Evolutionary conservation across 495 filamentous ascomycete species (phyloP).

Genomic region (Elasticomyces elasticus): DNA sequence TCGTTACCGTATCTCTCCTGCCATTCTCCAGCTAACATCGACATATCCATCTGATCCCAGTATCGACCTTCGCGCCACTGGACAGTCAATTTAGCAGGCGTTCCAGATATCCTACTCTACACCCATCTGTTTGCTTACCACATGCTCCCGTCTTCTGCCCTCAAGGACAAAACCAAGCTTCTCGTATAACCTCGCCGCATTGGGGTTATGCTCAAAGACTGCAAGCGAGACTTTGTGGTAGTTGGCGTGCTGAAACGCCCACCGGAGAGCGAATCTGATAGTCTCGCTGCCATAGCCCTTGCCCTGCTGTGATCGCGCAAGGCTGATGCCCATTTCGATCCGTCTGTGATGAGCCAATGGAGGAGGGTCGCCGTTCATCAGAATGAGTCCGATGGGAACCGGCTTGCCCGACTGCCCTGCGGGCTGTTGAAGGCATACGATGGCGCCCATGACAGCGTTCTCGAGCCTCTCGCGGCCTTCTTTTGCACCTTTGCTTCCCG

Average conservation of each 20-base stretch:
- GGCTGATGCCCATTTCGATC: constrained; percentile 32
- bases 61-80: too few relatives aligned
- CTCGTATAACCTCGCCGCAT: constrained; percentile 37
- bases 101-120: too few relatives aligned
- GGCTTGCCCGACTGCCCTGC: not conserved
- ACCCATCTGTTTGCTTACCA: too few relatives aligned
- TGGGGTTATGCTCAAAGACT: constrained; percentile 35
- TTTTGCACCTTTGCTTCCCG: constrained; percentile 2
- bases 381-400: constrained; percentile 18
- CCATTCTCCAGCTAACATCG: too few relatives aligned
- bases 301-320: constrained; percentile 29
- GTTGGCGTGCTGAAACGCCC: constrained; percentile 35
- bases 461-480: not conserved
- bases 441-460: not conserved
- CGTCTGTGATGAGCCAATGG: constrained; percentile 32
- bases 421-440: not conserved
- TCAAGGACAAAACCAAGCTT: constrained; percentile 42
- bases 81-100: too few relatives aligned
- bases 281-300: constrained; percentile 43
- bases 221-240: constrained; percentile 36
- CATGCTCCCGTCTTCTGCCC: constrained; percentile 39
- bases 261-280: constrained; percentile 40
- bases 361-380: not conserved
- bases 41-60: too few relatives aligned
- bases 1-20: too few relatives aligned